A percentile compares a stretch with the other conserved stretches of the same genome.
Conservation (phyloP, 2,329 filamentous ascomycete genomes). For the Fusarium luffae region DNA sequence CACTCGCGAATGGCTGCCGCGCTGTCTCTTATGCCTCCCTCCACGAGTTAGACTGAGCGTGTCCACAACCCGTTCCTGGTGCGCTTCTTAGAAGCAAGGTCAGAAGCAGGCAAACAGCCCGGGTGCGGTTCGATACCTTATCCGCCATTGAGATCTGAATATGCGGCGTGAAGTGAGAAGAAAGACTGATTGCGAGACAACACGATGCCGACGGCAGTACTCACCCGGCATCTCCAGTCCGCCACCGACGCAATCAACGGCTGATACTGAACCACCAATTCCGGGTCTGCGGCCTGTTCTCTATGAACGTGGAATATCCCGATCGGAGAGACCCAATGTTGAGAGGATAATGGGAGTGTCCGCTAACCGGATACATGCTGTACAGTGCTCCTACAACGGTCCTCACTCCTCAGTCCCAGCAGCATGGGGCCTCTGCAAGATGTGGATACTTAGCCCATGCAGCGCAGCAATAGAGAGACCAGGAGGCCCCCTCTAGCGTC, state of each 20-base stretch:
- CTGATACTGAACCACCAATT: constrained; percentile 36
- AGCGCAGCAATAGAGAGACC: constrained; percentile 30
- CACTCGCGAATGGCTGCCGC: constrained; percentile 5
- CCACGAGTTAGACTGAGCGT: constrained; percentile 12
- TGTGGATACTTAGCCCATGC: constrained; percentile 37
- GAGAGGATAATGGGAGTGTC: constrained; percentile 12
- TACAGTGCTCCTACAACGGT: constrained; percentile 14
- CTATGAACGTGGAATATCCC: constrained; percentile 29
- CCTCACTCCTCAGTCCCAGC: constrained; percentile 27
- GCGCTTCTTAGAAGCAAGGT: constrained; percentile 1
- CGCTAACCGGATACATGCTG: constrained; percentile 5
- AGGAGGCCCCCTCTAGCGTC: constrained; percentile 24
- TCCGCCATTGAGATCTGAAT: constrained; percentile 10
- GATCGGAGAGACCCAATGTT: constrained; percentile 27
- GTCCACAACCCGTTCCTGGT: constrained; percentile 22
- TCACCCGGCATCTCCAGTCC: constrained; percentile 36
- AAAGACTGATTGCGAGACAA: constrained; percentile 19
- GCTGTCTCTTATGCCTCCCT: constrained; percentile 7
- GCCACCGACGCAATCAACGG: constrained; percentile 46
- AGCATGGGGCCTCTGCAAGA: constrained; percentile 41
- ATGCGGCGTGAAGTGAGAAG: constrained; percentile 15
- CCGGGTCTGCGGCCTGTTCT: constrained; percentile 1
- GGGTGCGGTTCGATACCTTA: neutral
- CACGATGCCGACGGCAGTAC: constrained; percentile 44
- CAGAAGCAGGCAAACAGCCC: constrained; percentile 6